phyloP scores from a whole-genome alignment of 2,329 filamentous ascomycete genomes.

The Aulographum hederae region DNA sequence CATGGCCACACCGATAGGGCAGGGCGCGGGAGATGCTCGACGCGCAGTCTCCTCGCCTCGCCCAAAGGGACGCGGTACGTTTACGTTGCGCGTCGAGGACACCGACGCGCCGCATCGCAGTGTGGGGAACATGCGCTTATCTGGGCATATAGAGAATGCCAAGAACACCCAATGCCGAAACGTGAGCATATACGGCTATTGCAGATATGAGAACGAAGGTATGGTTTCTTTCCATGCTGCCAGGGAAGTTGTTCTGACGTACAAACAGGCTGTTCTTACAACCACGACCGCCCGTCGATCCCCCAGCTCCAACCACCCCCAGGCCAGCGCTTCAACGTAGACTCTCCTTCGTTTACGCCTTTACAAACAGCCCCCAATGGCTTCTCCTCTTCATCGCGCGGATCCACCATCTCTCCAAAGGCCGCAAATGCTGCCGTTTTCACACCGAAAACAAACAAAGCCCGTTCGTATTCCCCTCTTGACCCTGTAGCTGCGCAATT shows the following conservation, averaged over 20 bases:
- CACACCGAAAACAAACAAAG: slow-evolving; percentile 43
- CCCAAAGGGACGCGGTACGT: slow-evolving; percentile 23
- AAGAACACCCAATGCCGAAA: slow-evolving; percentile 88
- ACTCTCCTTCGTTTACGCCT: slow-evolving; percentile 89
- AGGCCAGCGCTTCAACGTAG: slow-evolving; percentile 57
- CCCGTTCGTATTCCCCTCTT: slow-evolving; percentile 15
- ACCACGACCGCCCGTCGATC: too few species aligned
- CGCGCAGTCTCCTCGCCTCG: slow-evolving; percentile 22
- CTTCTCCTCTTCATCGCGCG: slow-evolving; percentile 36
- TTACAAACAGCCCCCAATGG: slow-evolving; percentile 29
- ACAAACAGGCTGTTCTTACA: too few species aligned
- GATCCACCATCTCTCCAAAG: slow-evolving; percentile 69
- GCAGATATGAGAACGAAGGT: slow-evolving; percentile 78
- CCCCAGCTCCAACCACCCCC: too few species aligned
- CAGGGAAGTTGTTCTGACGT: too few species aligned
- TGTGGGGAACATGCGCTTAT: too few species aligned
- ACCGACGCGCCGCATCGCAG: too few species aligned
- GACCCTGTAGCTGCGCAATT: slow-evolving; percentile 5
- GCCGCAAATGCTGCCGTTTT: slow-evolving; percentile 79
- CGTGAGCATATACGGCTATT: slow-evolving; percentile 83
- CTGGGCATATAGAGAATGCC: slow-evolving; percentile 32
- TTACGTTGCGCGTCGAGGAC: slow-evolving; percentile 3
- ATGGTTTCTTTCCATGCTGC: slow-evolving; percentile 3
- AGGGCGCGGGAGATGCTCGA: slow-evolving; percentile 19
- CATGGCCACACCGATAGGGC: slow-evolving; percentile 4